Conservation (phyloP, 768 basidiomycete genomes). For the Pleurotus tuber-regium region DNA sequence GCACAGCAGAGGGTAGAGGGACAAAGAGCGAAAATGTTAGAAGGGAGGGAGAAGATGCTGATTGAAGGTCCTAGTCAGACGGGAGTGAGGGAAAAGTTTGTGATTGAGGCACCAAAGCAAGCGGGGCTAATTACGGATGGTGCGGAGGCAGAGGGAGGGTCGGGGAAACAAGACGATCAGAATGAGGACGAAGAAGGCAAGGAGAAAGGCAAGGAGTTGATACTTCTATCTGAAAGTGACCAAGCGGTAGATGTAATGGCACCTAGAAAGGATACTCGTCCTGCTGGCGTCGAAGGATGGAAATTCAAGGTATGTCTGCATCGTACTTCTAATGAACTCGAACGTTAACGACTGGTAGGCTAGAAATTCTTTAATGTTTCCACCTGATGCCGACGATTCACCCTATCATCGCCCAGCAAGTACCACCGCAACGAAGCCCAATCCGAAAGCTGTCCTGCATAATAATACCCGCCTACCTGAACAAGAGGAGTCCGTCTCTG, state of each 20-base stretch:
- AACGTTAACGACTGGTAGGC: slow-evolving; percentile 45
- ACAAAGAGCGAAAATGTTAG: slow-evolving; percentile 62
- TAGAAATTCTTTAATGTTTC: slow-evolving; percentile 93
- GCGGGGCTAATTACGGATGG: slow-evolving; percentile 51
- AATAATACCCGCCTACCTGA: slow-evolving; percentile 78
- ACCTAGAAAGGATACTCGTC: slow-evolving; percentile 67
- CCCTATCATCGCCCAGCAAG: slow-evolving; percentile 56
- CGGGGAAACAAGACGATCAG: slow-evolving; percentile 23
- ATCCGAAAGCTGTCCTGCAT: slow-evolving; percentile 70
- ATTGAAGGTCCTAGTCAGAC: slow-evolving; percentile 62
- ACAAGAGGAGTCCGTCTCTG: slow-evolving; percentile 52
- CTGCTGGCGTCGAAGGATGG: slow-evolving; percentile 78
- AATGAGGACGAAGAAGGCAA: slow-evolving; percentile 19
- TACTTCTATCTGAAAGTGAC: slow-evolving; percentile 25
- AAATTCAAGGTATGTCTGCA: slow-evolving; percentile 63
- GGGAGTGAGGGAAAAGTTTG: slow-evolving; percentile 67
- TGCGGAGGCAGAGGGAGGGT: slow-evolving; percentile 21
- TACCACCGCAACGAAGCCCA: slow-evolving; percentile 24
- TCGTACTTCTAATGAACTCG: slow-evolving; percentile 2
- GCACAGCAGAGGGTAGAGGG: slow-evolving; percentile 80
- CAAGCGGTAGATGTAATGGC: slow-evolving; percentile 69
- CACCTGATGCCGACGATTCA: slow-evolving; percentile 85
- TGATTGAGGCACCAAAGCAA: slow-evolving; percentile 57
- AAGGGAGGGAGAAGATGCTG: slow-evolving; percentile 66
- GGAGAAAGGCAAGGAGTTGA: slow-evolving; percentile 20